phyloP scores from a whole-genome alignment of 2,329 filamentous ascomycete genomes.

The Incumbomyces delicatus region DNA sequence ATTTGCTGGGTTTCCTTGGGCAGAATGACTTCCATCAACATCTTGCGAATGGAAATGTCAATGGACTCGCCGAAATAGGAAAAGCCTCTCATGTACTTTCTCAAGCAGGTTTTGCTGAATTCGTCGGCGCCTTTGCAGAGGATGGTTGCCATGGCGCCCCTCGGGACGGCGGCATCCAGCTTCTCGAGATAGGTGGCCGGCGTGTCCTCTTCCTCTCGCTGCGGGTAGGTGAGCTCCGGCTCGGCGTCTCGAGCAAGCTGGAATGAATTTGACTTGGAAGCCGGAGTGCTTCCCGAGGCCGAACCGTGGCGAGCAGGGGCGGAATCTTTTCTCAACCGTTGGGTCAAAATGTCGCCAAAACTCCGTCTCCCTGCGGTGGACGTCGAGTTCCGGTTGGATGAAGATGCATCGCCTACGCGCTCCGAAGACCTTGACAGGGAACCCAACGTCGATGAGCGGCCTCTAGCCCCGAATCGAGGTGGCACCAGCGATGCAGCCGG shows the following conservation, averaged over 20 bases:
- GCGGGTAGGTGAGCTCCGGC: conserved; percentile 55
- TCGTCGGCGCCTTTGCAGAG: conserved; percentile 77
- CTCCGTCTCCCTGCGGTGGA: conserved; percentile 82
- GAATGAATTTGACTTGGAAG: conserved; percentile 75
- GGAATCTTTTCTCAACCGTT: conserved; percentile 70
- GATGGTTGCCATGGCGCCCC: conserved; percentile 73
- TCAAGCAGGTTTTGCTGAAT: conserved; percentile 72
- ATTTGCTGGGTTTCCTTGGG: conserved; percentile 98
- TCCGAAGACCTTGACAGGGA: conserved; percentile 66
- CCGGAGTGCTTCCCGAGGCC: conserved; percentile 53
- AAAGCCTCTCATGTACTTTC: conserved; percentile 93
- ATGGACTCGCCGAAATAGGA: conserved; percentile 94
- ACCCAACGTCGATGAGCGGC: conserved; percentile 81
- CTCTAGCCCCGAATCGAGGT: conserved; percentile 51
- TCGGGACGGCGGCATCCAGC: conserved; percentile 68
- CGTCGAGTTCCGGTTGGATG: conserved; percentile 60
- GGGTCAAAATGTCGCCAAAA: conserved; percentile 77
- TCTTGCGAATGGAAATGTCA: conserved; percentile 92
- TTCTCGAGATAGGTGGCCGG: conserved; percentile 80
- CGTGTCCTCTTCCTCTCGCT: conserved; percentile 76
- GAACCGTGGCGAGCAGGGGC: conserved; percentile 61
- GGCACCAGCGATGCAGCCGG: conserved; percentile 49
- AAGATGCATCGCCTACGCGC: conserved; percentile 47
- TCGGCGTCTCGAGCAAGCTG: conserved; percentile 61
- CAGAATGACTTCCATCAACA: conserved; percentile 91